Conservation (phyloP, 1,284 basidiomycete genomes). For the Trametes polyzona region DNA sequence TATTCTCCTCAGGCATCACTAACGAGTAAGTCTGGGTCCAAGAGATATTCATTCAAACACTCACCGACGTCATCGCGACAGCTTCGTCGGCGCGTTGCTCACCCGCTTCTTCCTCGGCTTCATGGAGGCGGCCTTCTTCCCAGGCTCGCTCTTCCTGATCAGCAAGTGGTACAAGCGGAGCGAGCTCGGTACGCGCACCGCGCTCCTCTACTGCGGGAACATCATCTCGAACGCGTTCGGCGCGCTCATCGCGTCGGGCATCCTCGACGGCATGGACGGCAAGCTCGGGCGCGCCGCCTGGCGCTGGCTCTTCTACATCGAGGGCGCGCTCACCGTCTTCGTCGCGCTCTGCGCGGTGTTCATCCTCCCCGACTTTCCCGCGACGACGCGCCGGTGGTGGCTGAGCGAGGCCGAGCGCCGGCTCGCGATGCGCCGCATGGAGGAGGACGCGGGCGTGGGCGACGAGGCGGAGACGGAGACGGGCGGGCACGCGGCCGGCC, state of each 20-base stretch:
- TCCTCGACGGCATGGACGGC: slow-evolving; percentile 72
- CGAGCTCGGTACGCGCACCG: slow-evolving; percentile 74
- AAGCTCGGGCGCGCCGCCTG: slow-evolving; percentile 74
- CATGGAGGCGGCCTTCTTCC: slow-evolving; percentile 77
- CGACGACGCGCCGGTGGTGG: slow-evolving; percentile 52
- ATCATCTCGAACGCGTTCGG: slow-evolving; percentile 86
- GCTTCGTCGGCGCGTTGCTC: slow-evolving; percentile 70
- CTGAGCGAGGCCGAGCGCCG: slow-evolving; percentile 62
- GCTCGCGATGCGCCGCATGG: slow-evolving; percentile 74
- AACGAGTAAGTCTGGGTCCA: slow-evolving; percentile 26
- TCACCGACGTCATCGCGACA: slow-evolving; percentile 33
- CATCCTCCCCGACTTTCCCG: slow-evolving; percentile 80
- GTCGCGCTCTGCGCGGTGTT: slow-evolving; percentile 66
- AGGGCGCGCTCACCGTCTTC: slow-evolving; percentile 66
- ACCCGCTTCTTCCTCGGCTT: slow-evolving; percentile 79
- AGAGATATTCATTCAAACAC: neutral
- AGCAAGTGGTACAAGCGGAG: slow-evolving; percentile 75
- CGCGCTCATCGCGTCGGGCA: slow-evolving; percentile 75
- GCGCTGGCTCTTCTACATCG: slow-evolving; percentile 77
- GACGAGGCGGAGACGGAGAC: slow-evolving; percentile 45
- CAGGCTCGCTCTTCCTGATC: slow-evolving; percentile 62
- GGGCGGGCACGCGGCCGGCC: slow-evolving; percentile 45
- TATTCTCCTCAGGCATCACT: slow-evolving; percentile 22
- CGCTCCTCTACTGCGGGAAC: slow-evolving; percentile 75
- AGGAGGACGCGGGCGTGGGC: slow-evolving; percentile 65